Evolutionary conservation across 2,329 filamentous ascomycete genomes (phyloP), one percentile per base, ranked within the genome.

Genomic region (Malbranchea zuffiana): DNA sequence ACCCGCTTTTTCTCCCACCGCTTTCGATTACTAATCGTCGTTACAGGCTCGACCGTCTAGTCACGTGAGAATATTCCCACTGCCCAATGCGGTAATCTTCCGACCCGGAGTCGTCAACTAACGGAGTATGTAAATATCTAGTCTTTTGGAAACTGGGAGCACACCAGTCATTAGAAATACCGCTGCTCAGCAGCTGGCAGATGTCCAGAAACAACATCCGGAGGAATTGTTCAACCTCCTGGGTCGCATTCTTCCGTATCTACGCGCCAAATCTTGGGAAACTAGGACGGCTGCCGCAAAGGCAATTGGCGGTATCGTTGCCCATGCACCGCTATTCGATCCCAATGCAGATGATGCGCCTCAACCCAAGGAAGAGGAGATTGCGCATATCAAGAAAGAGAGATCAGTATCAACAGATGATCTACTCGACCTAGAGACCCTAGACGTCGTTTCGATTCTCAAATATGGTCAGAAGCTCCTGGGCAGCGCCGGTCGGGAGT

Each of bases 181-280:
- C 45, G 92, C 90, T 44, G 90, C 93, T 44, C 86, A 92, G 55
- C 90, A 98, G 64, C 73, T 98, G 45, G 90, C 87, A 44, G 90
- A 98, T 63, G 90, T 94, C 61, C 92, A 98, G 63, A 96, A 95
- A 58, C 83, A 90, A 59, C 90, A 96, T 52, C 90, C 90, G 0
- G 88, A 98, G 63, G 92, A 98, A 60, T 69, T 98, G 1, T 96
- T 96, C 64, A 95, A 96, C 55, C 72, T 98, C 5, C 72, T 98
- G 8, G 88, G 85, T 19, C 74, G 88, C 43, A 87, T 98, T 20
- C 79, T 98, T n/a, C 88, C 90, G 1, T 98, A 95, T 60, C 71
- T 98, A 19, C 78, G 84, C 41, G 88, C 90, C 49, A 94, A 88
- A 58, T 88, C 87, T 55, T 98, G 90, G 90, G 90, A 98, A 55